Evolutionary conservation across 2,329 filamentous ascomycete genomes (phyloP).

Genomic region (Exserohilum rostratum): DNA sequence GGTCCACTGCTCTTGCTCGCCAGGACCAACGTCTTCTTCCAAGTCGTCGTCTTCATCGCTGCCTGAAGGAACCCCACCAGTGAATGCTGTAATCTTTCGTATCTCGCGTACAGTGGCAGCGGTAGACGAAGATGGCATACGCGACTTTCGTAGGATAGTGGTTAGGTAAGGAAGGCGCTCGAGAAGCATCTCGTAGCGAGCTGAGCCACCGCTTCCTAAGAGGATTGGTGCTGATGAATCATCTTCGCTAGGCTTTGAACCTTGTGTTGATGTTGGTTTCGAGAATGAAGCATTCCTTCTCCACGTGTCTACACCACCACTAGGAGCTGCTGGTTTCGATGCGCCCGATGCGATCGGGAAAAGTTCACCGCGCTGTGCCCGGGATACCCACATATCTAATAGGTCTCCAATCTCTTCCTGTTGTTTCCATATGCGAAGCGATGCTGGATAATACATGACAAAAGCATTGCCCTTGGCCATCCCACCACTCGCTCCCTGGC

Average conservation of each 20-base stretch:
- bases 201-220: slow-evolving; percentile 66
- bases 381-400: slow-evolving; percentile 71
- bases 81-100: slow-evolving; percentile 71
- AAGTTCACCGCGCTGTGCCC: slow-evolving; percentile 55
- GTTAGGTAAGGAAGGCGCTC: slow-evolving; percentile 88
- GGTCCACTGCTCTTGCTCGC: slow-evolving; percentile 49
- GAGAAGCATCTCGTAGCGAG: slow-evolving; percentile 75
- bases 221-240: slow-evolving; percentile 42
- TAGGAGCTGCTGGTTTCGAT: slow-evolving; percentile 24
- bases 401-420: slow-evolving; percentile 81
- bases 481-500: slow-evolving; percentile 23
- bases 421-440: slow-evolving; percentile 80
- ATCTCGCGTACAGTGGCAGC: slow-evolving; percentile 60
- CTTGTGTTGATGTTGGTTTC: slow-evolving; percentile 11
- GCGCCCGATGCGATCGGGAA: slow-evolving; percentile 28
- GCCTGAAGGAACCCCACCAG: slow-evolving; percentile 24
- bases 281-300: slow-evolving; percentile 30
- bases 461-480: slow-evolving; percentile 64
- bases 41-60: slow-evolving; percentile 43
- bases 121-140: slow-evolving; percentile 32
- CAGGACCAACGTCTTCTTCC: slow-evolving; percentile 35
- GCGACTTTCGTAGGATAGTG: slow-evolving; percentile 59
- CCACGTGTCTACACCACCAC: slow-evolving; percentile 52
- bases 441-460: slow-evolving; percentile 92
- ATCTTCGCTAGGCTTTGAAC: slow-evolving; percentile 15